Conservation (phyloP, 1,284 basidiomycete species). For the Phellopilus nigrolimitatus region DNA sequence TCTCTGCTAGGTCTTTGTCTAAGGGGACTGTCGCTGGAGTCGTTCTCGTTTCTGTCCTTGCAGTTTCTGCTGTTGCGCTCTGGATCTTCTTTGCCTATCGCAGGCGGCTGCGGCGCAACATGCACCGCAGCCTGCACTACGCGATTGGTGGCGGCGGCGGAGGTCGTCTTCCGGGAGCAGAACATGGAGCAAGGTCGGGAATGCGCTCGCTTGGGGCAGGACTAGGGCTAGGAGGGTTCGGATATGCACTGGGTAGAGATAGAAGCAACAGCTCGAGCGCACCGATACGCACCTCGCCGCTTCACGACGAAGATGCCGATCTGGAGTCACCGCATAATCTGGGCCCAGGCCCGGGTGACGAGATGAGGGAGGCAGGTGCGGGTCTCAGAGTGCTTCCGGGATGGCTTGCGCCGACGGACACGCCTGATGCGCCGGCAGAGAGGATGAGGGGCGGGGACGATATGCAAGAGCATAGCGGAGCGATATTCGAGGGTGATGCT, state of each 20-base stretch:
- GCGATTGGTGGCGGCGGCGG: not conserved
- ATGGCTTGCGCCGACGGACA: not conserved
- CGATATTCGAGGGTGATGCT: not conserved
- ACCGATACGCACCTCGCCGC: conserved; percentile 9
- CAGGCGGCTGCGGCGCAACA: conserved; percentile 5
- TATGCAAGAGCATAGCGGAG: no score
- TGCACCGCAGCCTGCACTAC: not conserved
- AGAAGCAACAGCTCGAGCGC: conserved; percentile 9
- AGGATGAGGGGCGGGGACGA: conserved; percentile 5
- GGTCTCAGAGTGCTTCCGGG: not conserved
- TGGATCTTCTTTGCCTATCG: conserved; percentile 13
- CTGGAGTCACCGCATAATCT: not conserved
- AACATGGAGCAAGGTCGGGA: not conserved
- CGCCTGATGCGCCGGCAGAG: not conserved
- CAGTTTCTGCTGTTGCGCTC: conserved; percentile 5
- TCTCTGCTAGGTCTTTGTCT: conserved; percentile 2
- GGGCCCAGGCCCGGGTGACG: not conserved
- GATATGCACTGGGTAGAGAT: not conserved
- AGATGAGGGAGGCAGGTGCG: not conserved
- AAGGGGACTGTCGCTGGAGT: conserved; percentile 14
- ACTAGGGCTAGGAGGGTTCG: not conserved
- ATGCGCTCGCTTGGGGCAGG: conserved; percentile 1
- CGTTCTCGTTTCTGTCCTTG: conserved; percentile 2
- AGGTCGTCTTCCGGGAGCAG: not conserved
- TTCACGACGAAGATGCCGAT: conserved; percentile 15